Percentiles rank a stretch among this genome's conserved stretches.
These are phyloP conservation scores for Jaltomata sinuosa DNA, from an alignment of 257 asterid species.

Conservation along the genomic window DNA sequence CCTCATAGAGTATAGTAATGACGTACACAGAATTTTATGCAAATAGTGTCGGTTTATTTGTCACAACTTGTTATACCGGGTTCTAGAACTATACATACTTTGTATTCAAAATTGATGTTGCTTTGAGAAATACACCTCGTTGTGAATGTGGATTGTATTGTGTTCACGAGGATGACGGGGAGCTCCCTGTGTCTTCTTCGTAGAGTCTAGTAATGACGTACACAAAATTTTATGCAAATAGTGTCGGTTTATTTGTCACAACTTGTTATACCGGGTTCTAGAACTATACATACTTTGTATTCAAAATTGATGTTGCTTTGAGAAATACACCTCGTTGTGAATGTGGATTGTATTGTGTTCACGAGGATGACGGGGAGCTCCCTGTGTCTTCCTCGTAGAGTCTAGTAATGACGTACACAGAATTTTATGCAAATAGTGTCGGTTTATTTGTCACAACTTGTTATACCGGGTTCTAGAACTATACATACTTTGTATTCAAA, in stretches of 20 bases:
- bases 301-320: constrained; percentile 25
- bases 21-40: not conserved
- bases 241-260: not conserved
- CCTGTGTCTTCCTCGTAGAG: constrained; percentile 10
- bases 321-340: constrained; percentile 76
- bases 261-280: not conserved
- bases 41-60: not conserved
- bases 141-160: constrained; percentile 80
- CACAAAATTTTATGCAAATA: not conserved
- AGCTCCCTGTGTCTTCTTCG: constrained; percentile 12
- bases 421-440: not conserved
- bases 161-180: not conserved
- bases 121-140: constrained; percentile 59
- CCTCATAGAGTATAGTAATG: not conserved
- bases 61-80: not conserved
- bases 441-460: not conserved
- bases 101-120: not conserved
- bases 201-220: not conserved
- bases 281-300: not conserved
- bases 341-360: constrained; percentile 55
- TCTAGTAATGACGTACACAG: too few species aligned
- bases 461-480: not conserved
- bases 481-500: not conserved
- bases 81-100: not conserved
- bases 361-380: not conserved